Evolutionary conservation across 2,329 filamentous ascomycete species (phyloP), one percentile per base, ranked within the genome.

Genomic region (Dactylellina haptotyla): DNA sequence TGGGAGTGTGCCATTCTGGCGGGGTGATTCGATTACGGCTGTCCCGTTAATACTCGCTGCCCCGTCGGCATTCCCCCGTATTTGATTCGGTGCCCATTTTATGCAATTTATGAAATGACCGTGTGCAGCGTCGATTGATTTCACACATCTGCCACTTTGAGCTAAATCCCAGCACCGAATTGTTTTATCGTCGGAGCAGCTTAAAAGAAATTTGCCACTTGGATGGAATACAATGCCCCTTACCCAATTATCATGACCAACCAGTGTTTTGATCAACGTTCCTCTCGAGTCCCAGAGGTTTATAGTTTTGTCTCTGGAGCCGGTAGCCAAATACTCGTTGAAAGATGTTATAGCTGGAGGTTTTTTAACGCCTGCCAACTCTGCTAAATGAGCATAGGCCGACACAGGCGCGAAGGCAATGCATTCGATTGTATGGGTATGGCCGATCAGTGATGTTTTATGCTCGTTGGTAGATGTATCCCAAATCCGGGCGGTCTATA

Each of bases 211-310:
- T 81, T 94, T 96, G 45, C 94, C 94, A 6, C 92, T 91, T 0
- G 94, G 94, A 78, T 97, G 94, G 80, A 97, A 98, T 8, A 92
- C 88, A 4, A 97, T 82, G 0, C 87, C 90, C 30, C 92, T 88
- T 6, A 98, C 88, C 94, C 94, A 98, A 80, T 97, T 97, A 80
- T 97, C 93, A 80, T 97, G 94, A 1, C 94, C 94, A 0, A 88
- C 83, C 1, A 98, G 84, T 0, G 90, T 95, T 80, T 92, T 94
- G 79, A 97, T 88, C 75, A 92, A 87, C 9, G 89, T 92, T 30
- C 94, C 94, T 61, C 92, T 87, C 9, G 89, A 86, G 80, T 97
- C 92, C 92, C 93, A 97, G 4, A 98, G 82, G 78, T 89, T 89
- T 79, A 98, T 96, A 0, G 89, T 90, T 83, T 97, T 97, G 81